Percentiles rank a stretch among this genome's conserved stretches.
phyloP scores from a whole-genome alignment of 768 basidiomycete species.

The Pleurotus sapidus region DNA sequence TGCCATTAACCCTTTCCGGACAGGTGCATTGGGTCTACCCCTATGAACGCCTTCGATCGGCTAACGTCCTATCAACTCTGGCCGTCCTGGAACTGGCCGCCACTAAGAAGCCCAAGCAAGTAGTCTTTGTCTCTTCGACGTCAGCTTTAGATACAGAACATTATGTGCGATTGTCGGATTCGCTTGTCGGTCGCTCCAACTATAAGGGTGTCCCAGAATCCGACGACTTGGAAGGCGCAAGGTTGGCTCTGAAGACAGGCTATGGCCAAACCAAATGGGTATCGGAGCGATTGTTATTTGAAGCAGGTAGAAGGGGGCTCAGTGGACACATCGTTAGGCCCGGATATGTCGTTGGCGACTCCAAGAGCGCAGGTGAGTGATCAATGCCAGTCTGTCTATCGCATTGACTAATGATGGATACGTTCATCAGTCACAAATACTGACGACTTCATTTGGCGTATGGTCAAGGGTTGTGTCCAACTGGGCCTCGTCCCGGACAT shows the following conservation, averaged over 20 bases:
- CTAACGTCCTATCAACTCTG: slow-evolving; percentile 92
- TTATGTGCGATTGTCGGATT: slow-evolving; percentile 86
- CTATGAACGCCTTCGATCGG: slow-evolving; percentile 86
- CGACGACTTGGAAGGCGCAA: slow-evolving; percentile 88
- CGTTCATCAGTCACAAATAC: slow-evolving; percentile 83
- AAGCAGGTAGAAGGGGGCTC: slow-evolving; percentile 85
- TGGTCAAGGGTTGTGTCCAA: slow-evolving; percentile 98
- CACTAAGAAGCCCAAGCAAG: slow-evolving; percentile 65
- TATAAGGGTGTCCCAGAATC: slow-evolving; percentile 77
- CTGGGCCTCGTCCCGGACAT: slow-evolving; percentile 96
- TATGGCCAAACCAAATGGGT: slow-evolving; percentile 99
- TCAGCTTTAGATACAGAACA: slow-evolving; percentile 91
- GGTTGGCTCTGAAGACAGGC: slow-evolving; percentile 73
- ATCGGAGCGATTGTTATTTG: slow-evolving; percentile 89
- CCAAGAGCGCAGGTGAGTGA: slow-evolving; percentile 73
- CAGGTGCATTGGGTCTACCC: slow-evolving; percentile 99
- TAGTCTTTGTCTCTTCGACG: slow-evolving; percentile 94
- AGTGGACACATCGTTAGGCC: slow-evolving; percentile 86
- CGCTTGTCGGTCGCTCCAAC: slow-evolving; percentile 39
- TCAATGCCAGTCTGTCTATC: neutral
- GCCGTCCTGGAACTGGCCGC: slow-evolving; percentile 80
- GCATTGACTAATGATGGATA: neutral
- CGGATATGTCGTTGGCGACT: slow-evolving; percentile 95
- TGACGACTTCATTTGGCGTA: slow-evolving; percentile 97
- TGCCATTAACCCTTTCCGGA: neutral